phyloP scores from a whole-genome alignment of 176 grass and related monocot genomes.

The Cenchrus purpureus region DNA sequence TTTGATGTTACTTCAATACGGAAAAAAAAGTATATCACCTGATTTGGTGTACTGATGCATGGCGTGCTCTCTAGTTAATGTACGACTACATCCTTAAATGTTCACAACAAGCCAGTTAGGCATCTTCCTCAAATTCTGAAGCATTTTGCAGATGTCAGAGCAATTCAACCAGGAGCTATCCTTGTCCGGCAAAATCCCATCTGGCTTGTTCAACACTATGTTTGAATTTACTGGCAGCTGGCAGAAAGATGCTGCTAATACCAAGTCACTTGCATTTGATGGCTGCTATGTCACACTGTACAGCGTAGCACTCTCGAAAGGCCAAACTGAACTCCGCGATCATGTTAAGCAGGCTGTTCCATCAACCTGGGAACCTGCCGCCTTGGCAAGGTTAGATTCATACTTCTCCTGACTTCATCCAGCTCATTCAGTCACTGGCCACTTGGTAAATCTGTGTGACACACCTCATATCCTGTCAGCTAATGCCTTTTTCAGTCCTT shows the following conservation, averaged over 20 bases:
- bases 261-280: constrained; percentile 89
- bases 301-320: constrained; percentile 83
- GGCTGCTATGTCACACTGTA: constrained; percentile 91
- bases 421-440: not conserved
- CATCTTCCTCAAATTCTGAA: constrained; percentile 30
- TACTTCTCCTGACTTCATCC: not conserved
- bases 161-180: constrained; percentile 96
- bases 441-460: not conserved
- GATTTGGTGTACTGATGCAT: not conserved
- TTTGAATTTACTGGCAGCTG: constrained; percentile 84
- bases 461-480: not conserved
- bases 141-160: constrained; percentile 91
- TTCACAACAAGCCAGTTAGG: not conserved
- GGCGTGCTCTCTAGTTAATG: not conserved
- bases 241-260: constrained; percentile 93
- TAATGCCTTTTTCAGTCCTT: not conserved
- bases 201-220: constrained; percentile 84
- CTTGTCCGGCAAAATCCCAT: constrained; percentile 91
- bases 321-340: constrained; percentile 64
- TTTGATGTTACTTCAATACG: not conserved
- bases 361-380: constrained; percentile 90
- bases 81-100: not conserved
- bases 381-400: constrained; percentile 77
- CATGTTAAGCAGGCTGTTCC: constrained; percentile 92
- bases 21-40: not conserved